Percentiles rank a stretch among this genome's conserved stretches.
Conservation (phyloP, 495 filamentous ascomycete genomes). For the Evernia prunastri region DNA sequence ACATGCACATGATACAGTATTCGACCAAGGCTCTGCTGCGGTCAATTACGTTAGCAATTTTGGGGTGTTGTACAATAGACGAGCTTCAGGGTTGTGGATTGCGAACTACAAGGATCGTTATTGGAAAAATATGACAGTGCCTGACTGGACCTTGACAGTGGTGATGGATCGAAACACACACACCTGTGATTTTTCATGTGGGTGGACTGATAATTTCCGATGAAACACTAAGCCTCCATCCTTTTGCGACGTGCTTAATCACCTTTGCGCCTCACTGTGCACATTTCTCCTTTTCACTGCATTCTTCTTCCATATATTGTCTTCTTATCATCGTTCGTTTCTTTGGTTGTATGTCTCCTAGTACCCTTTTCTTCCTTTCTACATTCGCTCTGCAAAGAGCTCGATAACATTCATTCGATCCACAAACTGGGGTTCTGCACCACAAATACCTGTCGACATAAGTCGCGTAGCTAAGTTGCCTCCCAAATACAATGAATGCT, state of each 20-base stretch:
- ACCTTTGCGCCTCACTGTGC: neutral
- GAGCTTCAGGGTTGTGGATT: neutral
- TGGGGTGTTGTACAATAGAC: neutral
- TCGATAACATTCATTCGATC: neutral
- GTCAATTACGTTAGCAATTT: too few species aligned
- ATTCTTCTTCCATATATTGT: neutral
- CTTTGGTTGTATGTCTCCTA: neutral
- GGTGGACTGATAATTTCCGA: neutral
- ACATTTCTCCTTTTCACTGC: neutral
- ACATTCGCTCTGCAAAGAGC: neutral
- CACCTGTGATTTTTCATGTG: neutral
- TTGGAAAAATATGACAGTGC: neutral
- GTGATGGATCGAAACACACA: too few species aligned
- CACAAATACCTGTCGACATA: neutral
- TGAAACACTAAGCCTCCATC: slow-evolving; percentile 4
- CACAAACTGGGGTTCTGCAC: neutral
- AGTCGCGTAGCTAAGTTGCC: neutral
- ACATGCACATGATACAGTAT: neutral
- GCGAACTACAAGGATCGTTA: neutral
- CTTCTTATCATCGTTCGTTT: neutral
- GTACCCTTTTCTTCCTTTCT: neutral
- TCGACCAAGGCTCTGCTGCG: neutral
- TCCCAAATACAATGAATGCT: neutral
- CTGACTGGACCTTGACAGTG: too few species aligned
- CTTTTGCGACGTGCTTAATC: neutral